These are phyloP conservation scores for Ceratobasidium sp. DNA, from an alignment of 1,284 basidiomycete genomes.

Conservation along the genomic window DNA sequence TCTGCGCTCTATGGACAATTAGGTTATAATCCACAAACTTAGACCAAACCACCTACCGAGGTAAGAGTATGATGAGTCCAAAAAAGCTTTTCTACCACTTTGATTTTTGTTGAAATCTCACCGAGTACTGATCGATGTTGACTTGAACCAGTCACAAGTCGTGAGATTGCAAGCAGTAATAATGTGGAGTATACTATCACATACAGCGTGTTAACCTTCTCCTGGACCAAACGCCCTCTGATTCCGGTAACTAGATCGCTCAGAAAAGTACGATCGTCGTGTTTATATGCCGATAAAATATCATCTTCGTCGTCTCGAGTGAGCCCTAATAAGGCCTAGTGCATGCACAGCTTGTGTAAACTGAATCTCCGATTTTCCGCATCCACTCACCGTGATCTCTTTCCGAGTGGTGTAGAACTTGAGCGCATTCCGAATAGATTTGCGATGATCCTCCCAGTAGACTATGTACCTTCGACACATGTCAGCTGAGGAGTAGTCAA, in stretches of 20 bases:
- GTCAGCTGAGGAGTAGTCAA: too few relatives aligned
- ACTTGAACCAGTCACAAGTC: neutral
- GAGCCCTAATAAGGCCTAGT: neutral
- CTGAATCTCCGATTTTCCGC: neutral
- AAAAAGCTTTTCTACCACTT: neutral
- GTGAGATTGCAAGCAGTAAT: neutral
- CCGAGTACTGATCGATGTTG: neutral
- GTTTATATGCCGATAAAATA: neutral
- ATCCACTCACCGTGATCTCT: neutral
- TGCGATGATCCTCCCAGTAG: too few relatives aligned
- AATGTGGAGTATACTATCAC: neutral
- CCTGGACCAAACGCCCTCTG: neutral
- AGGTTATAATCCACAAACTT: too few relatives aligned
- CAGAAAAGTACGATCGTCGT: conserved; percentile 14
- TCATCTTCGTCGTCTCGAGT: neutral
- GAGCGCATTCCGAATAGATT: too few relatives aligned
- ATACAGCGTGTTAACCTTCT: neutral
- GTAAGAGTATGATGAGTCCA: neutral
- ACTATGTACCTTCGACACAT: too few relatives aligned
- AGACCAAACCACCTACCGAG: too few relatives aligned
- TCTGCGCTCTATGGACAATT: neutral
- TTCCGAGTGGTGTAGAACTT: too few relatives aligned
- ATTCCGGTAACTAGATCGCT: neutral
- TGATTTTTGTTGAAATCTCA: neutral
- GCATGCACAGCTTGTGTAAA: neutral